Conservation (phyloP, 2,329 filamentous ascomycete genomes). For the Chalara sp. region DNA sequence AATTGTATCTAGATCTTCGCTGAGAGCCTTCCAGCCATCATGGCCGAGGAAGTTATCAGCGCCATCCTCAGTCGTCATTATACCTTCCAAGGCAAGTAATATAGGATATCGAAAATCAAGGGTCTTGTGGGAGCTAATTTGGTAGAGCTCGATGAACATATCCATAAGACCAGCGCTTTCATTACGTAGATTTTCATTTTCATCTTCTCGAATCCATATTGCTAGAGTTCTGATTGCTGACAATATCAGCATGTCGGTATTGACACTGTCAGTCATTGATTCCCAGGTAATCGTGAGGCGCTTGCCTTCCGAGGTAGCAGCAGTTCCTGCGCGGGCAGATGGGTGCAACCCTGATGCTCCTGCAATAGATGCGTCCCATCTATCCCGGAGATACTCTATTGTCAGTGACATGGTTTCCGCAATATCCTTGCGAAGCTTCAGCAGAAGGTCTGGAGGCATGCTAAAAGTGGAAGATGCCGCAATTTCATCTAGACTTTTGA, state of each 20-base stretch:
- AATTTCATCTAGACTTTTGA: constrained; percentile 45
- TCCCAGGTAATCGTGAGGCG: constrained; percentile 52
- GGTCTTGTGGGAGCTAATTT: constrained; percentile 15
- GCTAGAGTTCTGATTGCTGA: constrained; percentile 51
- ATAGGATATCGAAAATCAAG: constrained; percentile 51
- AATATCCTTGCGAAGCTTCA: constrained; percentile 54
- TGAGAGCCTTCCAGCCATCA: constrained; percentile 47
- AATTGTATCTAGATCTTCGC: constrained; percentile 41
- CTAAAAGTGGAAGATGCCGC: constrained; percentile 24
- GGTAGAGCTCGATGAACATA: constrained; percentile 58
- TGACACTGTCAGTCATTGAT: constrained; percentile 37
- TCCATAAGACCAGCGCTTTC: constrained; percentile 48
- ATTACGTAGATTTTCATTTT: constrained; percentile 48
- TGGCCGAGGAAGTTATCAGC: constrained; percentile 37
- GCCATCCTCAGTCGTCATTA: constrained; percentile 39
- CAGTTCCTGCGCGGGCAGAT: constrained; percentile 40
- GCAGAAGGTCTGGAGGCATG: constrained; percentile 50
- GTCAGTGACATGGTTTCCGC: constrained; percentile 56
- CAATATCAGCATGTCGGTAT: constrained; percentile 51
- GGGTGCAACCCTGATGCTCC: constrained; percentile 56
- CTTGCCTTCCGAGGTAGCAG: constrained; percentile 37
- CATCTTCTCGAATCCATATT: constrained; percentile 65
- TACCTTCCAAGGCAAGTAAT: constrained; percentile 52
- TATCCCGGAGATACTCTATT: constrained; percentile 60
- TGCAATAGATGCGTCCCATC: constrained; percentile 62